These are phyloP conservation scores for Malus hybrid DNA, from an alignment of 331 rosid genomes.

Conservation along the genomic window DNA sequence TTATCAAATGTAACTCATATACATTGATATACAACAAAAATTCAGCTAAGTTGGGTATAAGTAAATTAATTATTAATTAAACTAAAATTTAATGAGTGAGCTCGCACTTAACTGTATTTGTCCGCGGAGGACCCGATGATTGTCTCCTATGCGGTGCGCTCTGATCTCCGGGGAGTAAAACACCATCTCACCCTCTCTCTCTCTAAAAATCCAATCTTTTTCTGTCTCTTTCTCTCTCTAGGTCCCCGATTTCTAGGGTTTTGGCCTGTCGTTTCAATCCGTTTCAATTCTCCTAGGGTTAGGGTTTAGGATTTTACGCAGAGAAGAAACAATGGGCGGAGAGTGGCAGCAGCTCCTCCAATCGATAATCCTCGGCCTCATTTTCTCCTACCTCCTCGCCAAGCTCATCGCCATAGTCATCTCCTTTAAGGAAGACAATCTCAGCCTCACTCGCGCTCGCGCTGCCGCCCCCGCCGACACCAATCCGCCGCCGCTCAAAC, in stretches of 20 bases:
- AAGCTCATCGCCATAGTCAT: slow-evolving; percentile 79
- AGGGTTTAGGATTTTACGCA: neutral
- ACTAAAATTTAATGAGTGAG: neutral
- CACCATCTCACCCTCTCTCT: neutral
- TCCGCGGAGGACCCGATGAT: neutral
- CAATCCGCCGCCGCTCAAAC: neutral
- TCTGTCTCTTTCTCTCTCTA: neutral
- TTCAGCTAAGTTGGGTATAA: neutral
- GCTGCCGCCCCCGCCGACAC: neutral
- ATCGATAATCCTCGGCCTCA: slow-evolving; percentile 70
- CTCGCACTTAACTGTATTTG: neutral
- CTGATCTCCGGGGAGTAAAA: neutral
- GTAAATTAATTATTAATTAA: neutral
- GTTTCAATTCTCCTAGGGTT: neutral
- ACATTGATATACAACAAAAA: too few species aligned
- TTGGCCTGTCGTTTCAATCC: neutral
- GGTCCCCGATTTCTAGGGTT: slow-evolving; percentile 31
- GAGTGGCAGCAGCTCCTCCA: slow-evolving; percentile 82
- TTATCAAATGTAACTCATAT: too few species aligned
- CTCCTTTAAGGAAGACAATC: slow-evolving; percentile 77
- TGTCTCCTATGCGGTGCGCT: neutral
- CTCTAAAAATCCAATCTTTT: neutral
- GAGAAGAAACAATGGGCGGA: slow-evolving; percentile 5
- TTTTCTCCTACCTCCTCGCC: slow-evolving; percentile 87
- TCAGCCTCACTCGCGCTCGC: slow-evolving; percentile 42